Percentiles rank a stretch among this genome's conserved stretches.
Evolutionary conservation across 2,329 filamentous ascomycete species (phyloP).

Genomic region (Verticillium nubilum): DNA sequence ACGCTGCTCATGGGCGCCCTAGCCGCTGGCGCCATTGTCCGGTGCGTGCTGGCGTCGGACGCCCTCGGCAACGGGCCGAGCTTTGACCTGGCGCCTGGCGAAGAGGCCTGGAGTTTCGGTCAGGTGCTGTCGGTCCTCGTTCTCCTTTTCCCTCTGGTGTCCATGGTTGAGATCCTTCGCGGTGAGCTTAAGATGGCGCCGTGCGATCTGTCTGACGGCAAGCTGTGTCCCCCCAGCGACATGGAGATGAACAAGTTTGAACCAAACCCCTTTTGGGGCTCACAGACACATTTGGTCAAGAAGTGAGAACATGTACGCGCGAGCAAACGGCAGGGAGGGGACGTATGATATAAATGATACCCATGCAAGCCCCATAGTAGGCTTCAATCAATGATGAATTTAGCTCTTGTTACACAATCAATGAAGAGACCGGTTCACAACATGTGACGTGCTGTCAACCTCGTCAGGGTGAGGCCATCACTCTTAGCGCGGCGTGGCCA

Average conservation of each 20-base stretch:
- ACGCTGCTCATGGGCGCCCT: slow-evolving; percentile 50
- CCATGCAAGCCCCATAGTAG: background rate
- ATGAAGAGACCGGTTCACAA: background rate
- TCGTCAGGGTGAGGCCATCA: background rate
- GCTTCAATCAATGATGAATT: background rate
- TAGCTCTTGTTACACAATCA: background rate
- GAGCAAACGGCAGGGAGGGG: background rate
- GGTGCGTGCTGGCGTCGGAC: slow-evolving; percentile 52
- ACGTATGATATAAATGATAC: background rate
- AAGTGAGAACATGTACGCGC: slow-evolving; percentile 18
- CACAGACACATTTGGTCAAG: slow-evolving; percentile 28
- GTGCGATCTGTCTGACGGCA: slow-evolving; percentile 2
- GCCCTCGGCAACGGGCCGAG: slow-evolving; percentile 50
- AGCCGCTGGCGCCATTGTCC: slow-evolving; percentile 51
- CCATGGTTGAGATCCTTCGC: slow-evolving; percentile 52
- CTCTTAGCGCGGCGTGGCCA: background rate
- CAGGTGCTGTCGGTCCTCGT: slow-evolving; percentile 56
- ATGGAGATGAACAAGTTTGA: slow-evolving; percentile 25
- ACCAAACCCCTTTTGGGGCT: slow-evolving; percentile 37
- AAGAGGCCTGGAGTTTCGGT: slow-evolving; percentile 58
- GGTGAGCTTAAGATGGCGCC: slow-evolving; percentile 35
- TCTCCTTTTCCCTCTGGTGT: slow-evolving; percentile 54
- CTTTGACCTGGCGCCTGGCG: slow-evolving; percentile 45
- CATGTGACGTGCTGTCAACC: background rate
- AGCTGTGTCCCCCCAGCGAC: background rate